phyloP scores from a whole-genome alignment of 2,329 filamentous ascomycete species.

The Beauveria pseudobassiana region DNA sequence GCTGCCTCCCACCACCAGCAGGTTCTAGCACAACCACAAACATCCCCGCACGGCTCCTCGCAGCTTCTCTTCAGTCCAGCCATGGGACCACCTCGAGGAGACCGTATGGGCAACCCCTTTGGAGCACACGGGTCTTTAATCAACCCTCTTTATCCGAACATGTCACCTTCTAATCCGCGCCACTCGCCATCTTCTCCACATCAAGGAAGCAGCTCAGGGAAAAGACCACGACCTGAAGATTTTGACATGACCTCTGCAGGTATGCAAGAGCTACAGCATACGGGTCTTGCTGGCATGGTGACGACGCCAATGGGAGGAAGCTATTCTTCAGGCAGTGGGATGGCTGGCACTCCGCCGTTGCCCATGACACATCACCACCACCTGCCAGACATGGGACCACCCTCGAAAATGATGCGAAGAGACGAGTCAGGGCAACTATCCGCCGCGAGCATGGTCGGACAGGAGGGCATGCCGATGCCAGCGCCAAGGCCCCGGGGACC shows the following conservation, averaged over 20 bases:
- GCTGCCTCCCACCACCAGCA: slow-evolving; percentile 1
- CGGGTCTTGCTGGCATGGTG: slow-evolving; percentile 49
- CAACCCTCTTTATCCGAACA: slow-evolving; percentile 44
- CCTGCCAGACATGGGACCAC: slow-evolving; percentile 64
- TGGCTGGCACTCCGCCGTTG: slow-evolving; percentile 17
- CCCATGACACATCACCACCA: slow-evolving; percentile 58
- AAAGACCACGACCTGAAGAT: slow-evolving; percentile 51
- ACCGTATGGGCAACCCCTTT: slow-evolving; percentile 48
- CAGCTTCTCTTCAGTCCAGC: slow-evolving; percentile 11
- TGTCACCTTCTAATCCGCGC: slow-evolving; percentile 31
- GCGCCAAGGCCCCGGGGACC: slow-evolving; percentile 75
- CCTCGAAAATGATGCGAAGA: slow-evolving; percentile 59
- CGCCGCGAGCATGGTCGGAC: slow-evolving; percentile 78
- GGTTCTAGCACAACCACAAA: slow-evolving; percentile 9
- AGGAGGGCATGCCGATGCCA: slow-evolving; percentile 78
- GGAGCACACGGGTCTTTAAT: slow-evolving; percentile 41
- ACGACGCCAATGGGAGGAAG: slow-evolving; percentile 44
- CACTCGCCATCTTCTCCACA: slow-evolving; percentile 25
- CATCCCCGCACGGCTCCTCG: slow-evolving; percentile 8
- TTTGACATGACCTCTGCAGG: slow-evolving; percentile 47
- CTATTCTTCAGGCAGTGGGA: slow-evolving; percentile 31
- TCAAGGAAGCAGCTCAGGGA: slow-evolving; percentile 27
- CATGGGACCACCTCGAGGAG: slow-evolving; percentile 50
- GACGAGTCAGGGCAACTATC: slow-evolving; percentile 45
- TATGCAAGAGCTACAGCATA: slow-evolving; percentile 45